Percentiles rank a stretch among this genome's conserved stretches.
Evolutionary conservation across 179 eudicot genomes (phyloP).

Genomic region (Beta macrorhiza): DNA sequence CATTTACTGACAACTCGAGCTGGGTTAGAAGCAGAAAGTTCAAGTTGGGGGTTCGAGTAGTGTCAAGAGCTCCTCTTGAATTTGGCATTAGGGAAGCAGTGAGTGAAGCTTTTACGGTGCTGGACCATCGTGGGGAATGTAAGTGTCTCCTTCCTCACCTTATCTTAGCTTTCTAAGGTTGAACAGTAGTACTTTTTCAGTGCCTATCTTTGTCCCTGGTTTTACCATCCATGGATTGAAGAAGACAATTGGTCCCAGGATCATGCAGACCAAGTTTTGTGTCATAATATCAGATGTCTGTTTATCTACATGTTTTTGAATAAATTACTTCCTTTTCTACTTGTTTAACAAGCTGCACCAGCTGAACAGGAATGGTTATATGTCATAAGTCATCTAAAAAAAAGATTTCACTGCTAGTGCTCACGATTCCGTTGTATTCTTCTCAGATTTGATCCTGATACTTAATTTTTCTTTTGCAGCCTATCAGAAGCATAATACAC

Average conservation of each 20-base stretch:
- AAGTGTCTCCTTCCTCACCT: constrained; percentile 28
- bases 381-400: not conserved
- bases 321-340: not conserved
- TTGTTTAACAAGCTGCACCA: not conserved
- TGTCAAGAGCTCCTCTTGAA: constrained; percentile 32
- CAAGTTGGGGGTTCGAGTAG: constrained; percentile 60
- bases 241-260: too few relatives aligned
- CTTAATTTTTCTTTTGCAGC: constrained; percentile 30
- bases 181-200: not conserved
- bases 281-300: too few relatives aligned
- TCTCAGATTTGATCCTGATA: constrained; percentile 13
- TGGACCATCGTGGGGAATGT: constrained; percentile 93
- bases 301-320: not conserved
- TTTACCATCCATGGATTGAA: too few relatives aligned
- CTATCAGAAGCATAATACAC: constrained; percentile 43
- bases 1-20: constrained; percentile 77
- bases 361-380: not conserved
- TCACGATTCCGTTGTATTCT: not conserved
- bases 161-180: not conserved
- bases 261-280: too few relatives aligned
- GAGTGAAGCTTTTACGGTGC: constrained; percentile 67
- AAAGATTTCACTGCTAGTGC: not conserved
- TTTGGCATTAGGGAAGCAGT: constrained; percentile 62
- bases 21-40: constrained; percentile 77
- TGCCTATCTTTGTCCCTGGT: not conserved